Conservation (phyloP, 495 filamentous ascomycete species). For the Aspergillus indologenus region DNA sequence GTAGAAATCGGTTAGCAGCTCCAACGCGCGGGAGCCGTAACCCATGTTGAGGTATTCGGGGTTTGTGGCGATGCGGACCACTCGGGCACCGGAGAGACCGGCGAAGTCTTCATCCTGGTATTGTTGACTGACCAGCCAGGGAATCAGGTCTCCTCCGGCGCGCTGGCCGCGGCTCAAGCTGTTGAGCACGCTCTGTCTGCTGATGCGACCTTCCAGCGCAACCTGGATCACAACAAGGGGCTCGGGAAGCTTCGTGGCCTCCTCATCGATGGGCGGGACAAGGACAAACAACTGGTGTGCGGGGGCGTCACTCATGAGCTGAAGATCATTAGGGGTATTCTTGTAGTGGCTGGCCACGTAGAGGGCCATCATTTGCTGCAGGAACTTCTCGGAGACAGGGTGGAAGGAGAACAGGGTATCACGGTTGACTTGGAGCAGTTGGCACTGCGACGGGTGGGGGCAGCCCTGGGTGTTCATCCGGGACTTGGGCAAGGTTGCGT, state of each 20-base stretch:
- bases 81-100: conserved; percentile 81
- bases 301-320: conserved; percentile 96
- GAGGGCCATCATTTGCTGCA: conserved; percentile 96
- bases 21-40: conserved; percentile 83
- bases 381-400: conserved; percentile 92
- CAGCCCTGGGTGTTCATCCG: conserved; percentile 73
- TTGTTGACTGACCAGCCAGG: conserved; percentile 97
- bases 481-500: conserved; percentile 80
- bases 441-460: conserved; percentile 85
- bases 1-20: conserved; percentile 87
- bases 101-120: conserved; percentile 98
- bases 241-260: conserved; percentile 76
- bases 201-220: conserved; percentile 91
- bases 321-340: conserved; percentile 96
- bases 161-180: conserved; percentile 84
- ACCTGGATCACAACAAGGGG: conserved; percentile 94
- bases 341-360: conserved; percentile 99
- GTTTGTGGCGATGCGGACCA: conserved; percentile 95
- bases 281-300: conserved; percentile 96
- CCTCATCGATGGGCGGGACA: conserved; percentile 79
- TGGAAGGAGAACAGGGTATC: conserved; percentile 99
- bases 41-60: conserved; percentile 94
- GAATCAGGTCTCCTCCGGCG: conserved; percentile 92
- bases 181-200: conserved; percentile 85
- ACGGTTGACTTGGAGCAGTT: conserved; percentile 89